Evolutionary conservation across 2,329 filamentous ascomycete genomes (phyloP).

Genomic region (Paraphaeosphaeria minitans): DNA sequence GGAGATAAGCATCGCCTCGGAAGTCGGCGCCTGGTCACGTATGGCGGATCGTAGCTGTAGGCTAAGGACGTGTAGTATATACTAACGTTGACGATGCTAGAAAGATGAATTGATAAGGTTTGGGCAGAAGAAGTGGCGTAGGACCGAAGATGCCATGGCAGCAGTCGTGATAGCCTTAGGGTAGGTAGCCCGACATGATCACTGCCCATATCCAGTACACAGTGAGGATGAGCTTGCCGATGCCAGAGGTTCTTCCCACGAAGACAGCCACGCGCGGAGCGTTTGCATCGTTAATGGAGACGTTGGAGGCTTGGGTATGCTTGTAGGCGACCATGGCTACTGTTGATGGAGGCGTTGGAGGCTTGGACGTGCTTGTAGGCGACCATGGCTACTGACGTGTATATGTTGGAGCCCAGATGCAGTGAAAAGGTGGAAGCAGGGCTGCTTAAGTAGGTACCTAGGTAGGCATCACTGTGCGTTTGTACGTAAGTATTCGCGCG

Average conservation of each 20-base stretch:
- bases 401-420: not conserved
- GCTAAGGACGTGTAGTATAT: not conserved
- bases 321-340: no score
- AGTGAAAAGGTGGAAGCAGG: not conserved
- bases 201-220: not conserved
- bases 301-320: conserved; percentile 5
- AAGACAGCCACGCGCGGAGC: conserved; percentile 12
- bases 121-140: not conserved
- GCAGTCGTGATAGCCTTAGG: not conserved
- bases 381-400: not conserved
- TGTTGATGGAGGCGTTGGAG: conserved; percentile 36
- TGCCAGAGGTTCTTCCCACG: conserved; percentile 55
- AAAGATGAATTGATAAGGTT: not conserved
- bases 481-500: not conserved
- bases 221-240: conserved; percentile 52
- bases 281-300: conserved; percentile 43
- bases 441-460: no score
- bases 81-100: not conserved
- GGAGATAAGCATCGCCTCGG: conserved; percentile 5
- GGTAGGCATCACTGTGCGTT: not conserved
- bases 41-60: not conserved
- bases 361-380: conserved; percentile 5
- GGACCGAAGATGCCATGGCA: no score
- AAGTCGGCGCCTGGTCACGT: not conserved
- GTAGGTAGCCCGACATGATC: not conserved